These are phyloP conservation scores for Cladophialophora chaetospira DNA, from an alignment of 2,329 filamentous ascomycete species.

Conservation along the genomic window DNA sequence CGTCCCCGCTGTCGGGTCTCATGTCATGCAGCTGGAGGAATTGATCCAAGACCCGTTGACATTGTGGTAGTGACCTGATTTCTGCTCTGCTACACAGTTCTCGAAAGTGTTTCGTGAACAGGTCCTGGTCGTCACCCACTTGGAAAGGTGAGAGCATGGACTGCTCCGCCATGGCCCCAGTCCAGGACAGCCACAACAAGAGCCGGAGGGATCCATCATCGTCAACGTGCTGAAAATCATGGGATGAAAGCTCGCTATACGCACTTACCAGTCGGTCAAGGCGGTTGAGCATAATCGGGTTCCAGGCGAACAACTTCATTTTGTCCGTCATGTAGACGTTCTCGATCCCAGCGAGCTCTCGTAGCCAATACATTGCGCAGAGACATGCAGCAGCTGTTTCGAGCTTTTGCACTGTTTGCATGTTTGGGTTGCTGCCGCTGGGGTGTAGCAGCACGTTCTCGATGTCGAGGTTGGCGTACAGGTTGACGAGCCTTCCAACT, in stretches of 20 bases:
- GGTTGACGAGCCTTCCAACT: constrained; percentile 4
- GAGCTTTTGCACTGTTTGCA: not conserved
- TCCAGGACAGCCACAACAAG: constrained; percentile 1
- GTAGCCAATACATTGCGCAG: constrained; percentile 11
- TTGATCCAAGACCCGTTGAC: constrained; percentile 1
- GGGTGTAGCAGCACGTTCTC: not conserved
- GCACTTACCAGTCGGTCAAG: not conserved
- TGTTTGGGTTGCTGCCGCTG: no score
- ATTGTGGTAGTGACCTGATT: not conserved
- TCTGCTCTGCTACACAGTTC: not conserved
- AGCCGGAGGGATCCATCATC: not conserved
- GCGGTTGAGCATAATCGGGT: not conserved
- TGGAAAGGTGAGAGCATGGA: not conserved
- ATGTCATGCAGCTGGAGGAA: constrained; percentile 8
- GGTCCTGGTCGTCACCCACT: not conserved
- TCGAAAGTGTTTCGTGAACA: not conserved
- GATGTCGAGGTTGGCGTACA: not conserved
- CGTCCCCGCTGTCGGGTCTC: not conserved
- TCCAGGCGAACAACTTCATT: constrained; percentile 2
- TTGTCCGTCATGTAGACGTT: not conserved
- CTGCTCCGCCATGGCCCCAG: not conserved
- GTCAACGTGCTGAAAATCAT: not conserved
- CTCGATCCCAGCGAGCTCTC: constrained; percentile 6
- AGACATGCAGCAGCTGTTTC: not conserved
- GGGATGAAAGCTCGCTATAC: not conserved